Evolutionary conservation across 202 grass and related monocot genomes (phyloP), one percentile per base, ranked within the genome.

Genomic region (Panicum virgatum): DNA sequence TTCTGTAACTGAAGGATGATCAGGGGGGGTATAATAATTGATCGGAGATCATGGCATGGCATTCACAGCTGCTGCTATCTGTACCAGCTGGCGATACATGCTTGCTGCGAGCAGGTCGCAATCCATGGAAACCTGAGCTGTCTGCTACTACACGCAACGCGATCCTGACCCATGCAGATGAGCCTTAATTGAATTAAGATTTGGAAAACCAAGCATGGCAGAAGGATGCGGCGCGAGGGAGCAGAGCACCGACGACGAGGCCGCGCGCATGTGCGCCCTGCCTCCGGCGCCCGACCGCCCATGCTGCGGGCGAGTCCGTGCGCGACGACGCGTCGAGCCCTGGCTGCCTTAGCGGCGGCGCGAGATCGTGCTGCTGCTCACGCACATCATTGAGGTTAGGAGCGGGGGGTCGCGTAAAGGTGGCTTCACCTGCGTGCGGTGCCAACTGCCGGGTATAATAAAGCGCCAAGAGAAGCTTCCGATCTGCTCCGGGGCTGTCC

Each of bases 381-480:
- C n/a, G n/a, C n/a, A n/a, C n/a, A 62, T 81, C 70, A 70, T 81
- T 78, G 43, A 20, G 62, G 57, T 60, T 60, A 5, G 68, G 5
- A 30, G 72, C 38, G 78, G 2, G 42, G n/a, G 42, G 66, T 79
- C 36, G 72, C 72, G 83, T 58, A 71, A 83, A 81, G 87, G 12
- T 85, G 65, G 77, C 63, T 80, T 81, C 46, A 42, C 77, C 56
- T 40, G 1, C 64, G 71, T 40, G 6, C 6, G 6, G 8, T 14
- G 19, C 76, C 58, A 75, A 63, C n/a, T n/a, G n/a, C n/a, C n/a
- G n/a, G n/a, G 82, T 63, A 46, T 70, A 62, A 81, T 64, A 69
- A 89, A 85, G 71, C 0, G 38, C 0, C 63, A 57, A 70, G 76
- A 29, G 87, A 89, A 89, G 77, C 82, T 85, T 89, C 87, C 86